Evolutionary conservation across 2,329 filamentous ascomycete species (phyloP).

Genomic region (Calonectria naviculata): DNA sequence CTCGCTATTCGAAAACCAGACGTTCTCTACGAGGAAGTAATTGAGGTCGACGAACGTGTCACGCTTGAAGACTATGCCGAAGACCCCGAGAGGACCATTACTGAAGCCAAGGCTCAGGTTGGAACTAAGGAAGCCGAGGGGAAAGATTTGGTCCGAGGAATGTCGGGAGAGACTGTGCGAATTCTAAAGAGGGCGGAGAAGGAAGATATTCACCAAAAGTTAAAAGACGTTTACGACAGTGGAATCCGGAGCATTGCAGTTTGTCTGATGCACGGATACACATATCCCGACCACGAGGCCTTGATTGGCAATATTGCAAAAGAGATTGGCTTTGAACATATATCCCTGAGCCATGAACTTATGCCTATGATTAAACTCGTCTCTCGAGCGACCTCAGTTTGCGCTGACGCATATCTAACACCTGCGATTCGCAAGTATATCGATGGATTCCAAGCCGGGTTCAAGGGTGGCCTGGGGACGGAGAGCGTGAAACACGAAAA

Average conservation of each 20-base stretch:
- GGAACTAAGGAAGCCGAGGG: conserved; percentile 59
- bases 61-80: conserved; percentile 94
- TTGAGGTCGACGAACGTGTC: conserved; percentile 93
- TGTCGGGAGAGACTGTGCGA: conserved; percentile 77
- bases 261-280: conserved; percentile 93
- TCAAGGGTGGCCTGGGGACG: conserved; percentile 82
- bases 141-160: conserved; percentile 72
- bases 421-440: conserved; percentile 56
- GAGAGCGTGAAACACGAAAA: conserved; percentile 76
- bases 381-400: conserved; percentile 55
- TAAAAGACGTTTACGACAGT: conserved; percentile 71
- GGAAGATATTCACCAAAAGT: conserved; percentile 63
- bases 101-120: conserved; percentile 64
- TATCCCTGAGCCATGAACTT: conserved; percentile 65
- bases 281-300: conserved; percentile 87
- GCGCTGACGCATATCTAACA: conserved; percentile 57
- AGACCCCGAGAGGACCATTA: conserved; percentile 74
- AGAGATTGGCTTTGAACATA: conserved; percentile 80
- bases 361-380: conserved; percentile 59
- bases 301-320: conserved; percentile 79
- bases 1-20: conserved; percentile 88
- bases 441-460: conserved; percentile 84
- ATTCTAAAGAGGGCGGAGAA: conserved; percentile 71
- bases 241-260: conserved; percentile 87
- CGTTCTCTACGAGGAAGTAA: conserved; percentile 83